These are phyloP conservation scores for Populus pruinosa DNA, from an alignment of 345 rosid genomes.

Conservation along the genomic window DNA sequence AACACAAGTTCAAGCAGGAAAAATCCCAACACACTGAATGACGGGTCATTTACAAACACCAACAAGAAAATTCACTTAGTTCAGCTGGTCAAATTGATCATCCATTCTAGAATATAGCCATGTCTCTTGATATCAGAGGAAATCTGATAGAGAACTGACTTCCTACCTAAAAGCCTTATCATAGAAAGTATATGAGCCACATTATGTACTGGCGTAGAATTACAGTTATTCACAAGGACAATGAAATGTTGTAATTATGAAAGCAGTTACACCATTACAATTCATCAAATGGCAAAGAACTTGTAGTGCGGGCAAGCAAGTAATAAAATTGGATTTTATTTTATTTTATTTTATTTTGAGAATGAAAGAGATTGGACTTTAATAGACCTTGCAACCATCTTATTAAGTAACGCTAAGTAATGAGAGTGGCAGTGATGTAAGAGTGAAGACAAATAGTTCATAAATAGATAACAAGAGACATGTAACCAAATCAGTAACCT, in stretches of 20 bases:
- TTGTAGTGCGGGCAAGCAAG: neutral
- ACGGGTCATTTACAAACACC: neutral
- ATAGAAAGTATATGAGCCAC: neutral
- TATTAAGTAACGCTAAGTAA: neutral
- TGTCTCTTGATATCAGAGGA: neutral
- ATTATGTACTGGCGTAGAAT: neutral
- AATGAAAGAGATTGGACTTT: neutral
- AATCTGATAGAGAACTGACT: neutral
- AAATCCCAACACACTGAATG: neutral
- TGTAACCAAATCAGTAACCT: no score
- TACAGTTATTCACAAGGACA: neutral
- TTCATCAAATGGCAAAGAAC: no score
- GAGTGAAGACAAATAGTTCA: neutral
- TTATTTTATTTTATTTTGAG: neutral
- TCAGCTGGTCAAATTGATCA: neutral
- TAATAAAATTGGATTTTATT: neutral
- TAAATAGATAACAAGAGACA: neutral
- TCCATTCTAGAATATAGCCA: neutral
- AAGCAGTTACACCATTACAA: neutral
- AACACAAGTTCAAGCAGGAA: neutral
- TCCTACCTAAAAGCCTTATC: neutral
- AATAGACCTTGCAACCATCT: neutral
- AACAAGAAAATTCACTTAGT: neutral
- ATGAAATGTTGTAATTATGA: neutral
- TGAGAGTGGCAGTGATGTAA: neutral